Base-by-base conservation (phyloP, 2,329 filamentous ascomycete genomes). In the Colletotrichum trifolii region DNA sequence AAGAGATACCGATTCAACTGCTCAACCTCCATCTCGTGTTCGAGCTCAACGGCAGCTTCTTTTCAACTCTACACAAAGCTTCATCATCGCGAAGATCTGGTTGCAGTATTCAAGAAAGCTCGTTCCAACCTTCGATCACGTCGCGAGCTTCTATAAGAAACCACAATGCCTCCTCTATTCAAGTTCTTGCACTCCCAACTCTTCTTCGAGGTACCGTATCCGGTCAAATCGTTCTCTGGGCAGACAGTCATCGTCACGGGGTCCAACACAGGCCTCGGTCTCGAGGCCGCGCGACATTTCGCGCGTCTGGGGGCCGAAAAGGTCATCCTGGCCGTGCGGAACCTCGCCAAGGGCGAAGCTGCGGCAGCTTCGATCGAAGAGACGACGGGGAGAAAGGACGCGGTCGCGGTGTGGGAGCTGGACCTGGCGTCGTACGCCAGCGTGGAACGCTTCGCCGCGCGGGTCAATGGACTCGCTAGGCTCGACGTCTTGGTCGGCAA, bases 301-400 rank as follows among this genome's bases (percentile, higher is more conserved):
- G n/a, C 56, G n/a, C 53, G 42, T 5, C 58, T 57, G 8, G 76
- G 87, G 15, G 58, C 53, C 1, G 34, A 9, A 10, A 45, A 15
- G 3, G 75, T 84, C n/a, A 79, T 84, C 42, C 69, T 84, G n/a
- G 80, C 74, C 40, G 76, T 76, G 10, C 79, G 82, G 43, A 72
- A 69, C 33, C 43, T 75, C 0, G 69, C 74, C 2, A 80, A 79
- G 49, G 82, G 78, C 46, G 72, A 80, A 9, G 74, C 69, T 0
- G 82, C 83, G 15, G 73, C 74, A 48, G 60, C 54, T 1, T 71
- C 75, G 4, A 78, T 80, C 15, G 73, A 78, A 36, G 70, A 69
- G 7, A 68, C 71, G 2, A 79, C 72, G 0, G 57, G 57, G 6
- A 8, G 43, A 4, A 38, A 36, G 2, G 67, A 67, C 2, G 62